These are phyloP conservation scores for Myxozyma sirexii DNA, from an alignment of 805 yeast genomes.

Conservation along the genomic window DNA sequence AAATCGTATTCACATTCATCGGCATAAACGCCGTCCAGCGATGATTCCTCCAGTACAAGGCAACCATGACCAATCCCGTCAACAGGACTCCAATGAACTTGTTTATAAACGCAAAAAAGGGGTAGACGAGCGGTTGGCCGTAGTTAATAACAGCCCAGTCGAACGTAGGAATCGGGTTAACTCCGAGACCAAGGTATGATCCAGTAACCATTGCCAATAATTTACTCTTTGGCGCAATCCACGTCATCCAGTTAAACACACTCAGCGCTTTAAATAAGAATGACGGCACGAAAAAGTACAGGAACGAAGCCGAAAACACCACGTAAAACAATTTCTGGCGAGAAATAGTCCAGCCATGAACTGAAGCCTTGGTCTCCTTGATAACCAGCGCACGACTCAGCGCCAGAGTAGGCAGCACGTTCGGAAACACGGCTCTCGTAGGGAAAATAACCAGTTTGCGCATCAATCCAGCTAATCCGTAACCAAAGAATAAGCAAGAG, in stretches of 20 bases:
- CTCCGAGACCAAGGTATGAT: conserved; percentile 45
- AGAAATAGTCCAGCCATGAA: conserved; percentile 63
- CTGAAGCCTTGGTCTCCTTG: conserved; percentile 48
- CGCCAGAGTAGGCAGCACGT: conserved; percentile 50
- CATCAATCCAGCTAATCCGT: conserved; percentile 67
- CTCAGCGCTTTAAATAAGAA: conserved; percentile 63
- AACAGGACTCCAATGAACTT: conserved; percentile 45
- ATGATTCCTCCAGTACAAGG: conserved; percentile 50
- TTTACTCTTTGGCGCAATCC: conserved; percentile 57
- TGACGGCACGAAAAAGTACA: conserved; percentile 66
- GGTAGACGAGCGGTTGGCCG: conserved; percentile 50
- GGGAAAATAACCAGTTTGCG: conserved; percentile 59
- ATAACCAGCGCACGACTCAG: conserved; percentile 53
- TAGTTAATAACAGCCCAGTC: conserved; percentile 47
- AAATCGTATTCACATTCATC: conserved; percentile 48
- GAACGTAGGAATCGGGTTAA: conserved; percentile 52
- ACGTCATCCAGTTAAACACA: conserved; percentile 58
- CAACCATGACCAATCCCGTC: conserved; percentile 38
- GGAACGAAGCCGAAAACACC: conserved; percentile 47
- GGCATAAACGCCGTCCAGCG: conserved; percentile 56
- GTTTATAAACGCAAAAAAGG: conserved; percentile 47
- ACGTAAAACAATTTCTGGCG: conserved; percentile 54
- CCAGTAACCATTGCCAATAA: conserved; percentile 57
- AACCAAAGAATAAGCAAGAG: conserved; percentile 64
- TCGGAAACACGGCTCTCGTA: conserved; percentile 54